These are phyloP conservation scores for Schizosaccharomyces octosporus DNA, from an alignment of 805 yeast genomes.

Conservation along the genomic window DNA sequence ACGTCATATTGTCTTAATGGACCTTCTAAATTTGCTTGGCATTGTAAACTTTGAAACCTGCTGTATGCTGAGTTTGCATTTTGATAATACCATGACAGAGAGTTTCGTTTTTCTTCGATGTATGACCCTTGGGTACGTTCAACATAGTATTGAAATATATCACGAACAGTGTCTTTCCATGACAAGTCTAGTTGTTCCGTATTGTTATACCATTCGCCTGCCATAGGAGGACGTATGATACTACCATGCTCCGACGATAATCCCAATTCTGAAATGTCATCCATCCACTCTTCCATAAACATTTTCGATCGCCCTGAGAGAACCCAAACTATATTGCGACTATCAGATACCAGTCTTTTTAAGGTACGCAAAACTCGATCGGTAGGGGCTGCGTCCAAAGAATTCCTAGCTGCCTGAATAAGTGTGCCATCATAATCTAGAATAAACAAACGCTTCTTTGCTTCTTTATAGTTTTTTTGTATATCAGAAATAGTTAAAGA, in stretches of 20 bases:
- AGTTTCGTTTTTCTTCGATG: constrained; percentile 77
- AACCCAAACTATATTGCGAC: constrained; percentile 73
- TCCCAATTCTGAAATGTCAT: constrained; percentile 42
- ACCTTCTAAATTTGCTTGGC: constrained; percentile 36
- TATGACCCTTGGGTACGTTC: constrained; percentile 76
- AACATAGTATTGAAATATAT: constrained; percentile 47
- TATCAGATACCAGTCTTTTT: constrained; percentile 40
- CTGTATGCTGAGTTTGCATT: constrained; percentile 87
- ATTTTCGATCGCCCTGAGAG: constrained; percentile 86
- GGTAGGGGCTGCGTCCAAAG: constrained; percentile 91
- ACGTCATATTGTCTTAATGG: constrained; percentile 47
- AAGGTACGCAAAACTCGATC: constrained; percentile 39
- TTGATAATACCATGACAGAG: constrained; percentile 93
- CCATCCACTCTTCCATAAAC: constrained; percentile 74
- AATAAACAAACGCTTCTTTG: constrained; percentile 51
- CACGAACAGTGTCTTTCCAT: constrained; percentile 76
- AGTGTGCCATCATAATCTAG: constrained; percentile 96
- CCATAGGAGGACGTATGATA: constrained; percentile 43
- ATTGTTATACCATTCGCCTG: constrained; percentile 53
- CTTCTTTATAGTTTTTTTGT: constrained; percentile 30
- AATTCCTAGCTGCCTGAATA: constrained; percentile 87
- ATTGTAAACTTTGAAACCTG: constrained; percentile 52
- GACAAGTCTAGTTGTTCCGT: constrained; percentile 70
- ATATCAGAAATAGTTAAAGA: constrained; percentile 46
- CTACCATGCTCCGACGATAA: constrained; percentile 95